phyloP scores from a whole-genome alignment of 257 asterid genomes.

The Solanum bulbocastanum region DNA sequence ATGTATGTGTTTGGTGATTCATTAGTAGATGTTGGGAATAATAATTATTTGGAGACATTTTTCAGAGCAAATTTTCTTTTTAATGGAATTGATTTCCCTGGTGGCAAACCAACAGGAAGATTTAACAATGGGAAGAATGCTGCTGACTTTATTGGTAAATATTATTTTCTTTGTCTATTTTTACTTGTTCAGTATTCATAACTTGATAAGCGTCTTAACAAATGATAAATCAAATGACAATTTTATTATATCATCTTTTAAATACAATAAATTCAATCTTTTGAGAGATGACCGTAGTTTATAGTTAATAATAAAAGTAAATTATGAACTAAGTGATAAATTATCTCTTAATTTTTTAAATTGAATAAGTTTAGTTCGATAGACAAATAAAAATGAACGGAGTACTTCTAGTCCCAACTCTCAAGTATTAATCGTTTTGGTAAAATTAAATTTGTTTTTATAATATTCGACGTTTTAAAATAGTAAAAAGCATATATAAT shows the following conservation, averaged over 20 bases:
- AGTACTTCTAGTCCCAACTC: neutral
- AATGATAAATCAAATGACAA: no score
- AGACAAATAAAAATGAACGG: no score
- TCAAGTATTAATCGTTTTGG: neutral
- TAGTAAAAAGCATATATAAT: no score
- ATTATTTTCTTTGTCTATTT: no score
- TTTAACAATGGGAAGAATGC: neutral
- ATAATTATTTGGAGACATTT: neutral
- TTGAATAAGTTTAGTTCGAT: no score
- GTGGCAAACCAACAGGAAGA: neutral
- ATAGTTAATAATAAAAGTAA: fast-evolving
- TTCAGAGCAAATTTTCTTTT: neutral
- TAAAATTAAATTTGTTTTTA: no score
- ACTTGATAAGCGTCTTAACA: fast-evolving
- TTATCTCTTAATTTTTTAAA: no score
- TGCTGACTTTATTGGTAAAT: neutral
- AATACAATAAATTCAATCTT: no score
- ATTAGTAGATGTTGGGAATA: neutral
- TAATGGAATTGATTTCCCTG: neutral
- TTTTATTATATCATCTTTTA: neutral
- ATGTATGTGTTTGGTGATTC: neutral
- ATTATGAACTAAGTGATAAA: neutral
- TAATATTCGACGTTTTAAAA: no score
- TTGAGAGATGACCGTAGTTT: neutral
- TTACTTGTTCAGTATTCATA: no score